Base-by-base conservation (phyloP, 306 rosid species). In the Hippophae rhamnoides region DNA sequence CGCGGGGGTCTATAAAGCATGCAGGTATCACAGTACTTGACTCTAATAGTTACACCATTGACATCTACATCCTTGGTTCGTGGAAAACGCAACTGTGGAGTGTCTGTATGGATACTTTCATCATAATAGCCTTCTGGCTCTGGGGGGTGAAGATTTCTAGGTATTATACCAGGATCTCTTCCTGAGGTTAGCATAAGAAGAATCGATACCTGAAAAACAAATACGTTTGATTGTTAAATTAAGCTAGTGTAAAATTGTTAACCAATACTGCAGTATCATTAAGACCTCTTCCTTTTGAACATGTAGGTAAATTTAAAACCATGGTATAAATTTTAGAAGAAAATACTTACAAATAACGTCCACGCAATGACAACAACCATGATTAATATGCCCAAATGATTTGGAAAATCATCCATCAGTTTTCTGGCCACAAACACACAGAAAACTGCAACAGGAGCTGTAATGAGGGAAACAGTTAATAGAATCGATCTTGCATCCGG, bases 1-100 rank as follows among this genome's bases (percentile, higher is more conserved):
- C 78, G 73, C 3, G 73, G 78, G 18, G 73, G 78, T 59, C 78
- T 61, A 14, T 73, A 73, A 61, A 73, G 73, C 78, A 73, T 73
- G 65, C 78, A 73, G 13, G 78, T 73, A 43, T 73, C 78, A 40
- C 78, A 73, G 61, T 67, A 73, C 65, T 73, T 73, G 60, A 73
- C 52, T 73, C 56, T 73, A 52, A 73, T 69, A 10, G n/a, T 49
- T 31, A 73, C 46, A 1, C 69, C 73, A 67, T 73, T 73, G 73
- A 73, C 66, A 40, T 49, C 45, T 40, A 73, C 69, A 46, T 73
- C 78, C 57, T 57, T 73, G 7, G 10, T 18, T 14, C 78, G 69
- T 23, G 73, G 69, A 51, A 73, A 62, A 18, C 43, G 69, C 10
- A 51, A 1, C 56, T 68, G 68, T 23, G 72, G 73, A 40, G 69